phyloP scores from a whole-genome alignment of 768 basidiomycete species.

The Favolaschia claudopus region DNA sequence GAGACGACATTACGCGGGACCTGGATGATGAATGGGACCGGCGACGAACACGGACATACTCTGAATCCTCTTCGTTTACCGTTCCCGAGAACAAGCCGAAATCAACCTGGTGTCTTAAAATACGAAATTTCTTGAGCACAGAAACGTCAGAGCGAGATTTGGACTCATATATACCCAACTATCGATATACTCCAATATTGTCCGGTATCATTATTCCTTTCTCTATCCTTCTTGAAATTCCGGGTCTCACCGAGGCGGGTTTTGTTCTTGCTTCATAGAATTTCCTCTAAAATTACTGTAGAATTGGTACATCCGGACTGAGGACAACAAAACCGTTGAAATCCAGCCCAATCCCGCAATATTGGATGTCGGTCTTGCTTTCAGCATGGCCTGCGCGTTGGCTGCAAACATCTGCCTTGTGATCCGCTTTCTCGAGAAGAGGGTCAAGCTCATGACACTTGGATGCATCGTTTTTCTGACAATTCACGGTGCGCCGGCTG shows the following conservation, averaged over 20 bases:
- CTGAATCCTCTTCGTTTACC: conserved; percentile 19
- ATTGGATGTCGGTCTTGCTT: conserved; percentile 64
- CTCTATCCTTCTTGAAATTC: conserved; percentile 83
- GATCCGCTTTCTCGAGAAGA: conserved; percentile 74
- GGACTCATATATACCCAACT: conserved; percentile 56
- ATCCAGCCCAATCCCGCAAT: conserved; percentile 60
- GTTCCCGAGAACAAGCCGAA: neutral
- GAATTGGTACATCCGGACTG: conserved; percentile 73
- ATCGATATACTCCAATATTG: conserved; percentile 69
- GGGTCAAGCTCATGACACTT: conserved; percentile 68
- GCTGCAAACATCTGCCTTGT: conserved; percentile 75
- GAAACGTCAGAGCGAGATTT: conserved; percentile 33
- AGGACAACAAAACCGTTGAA: conserved; percentile 53
- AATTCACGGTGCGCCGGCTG: conserved; percentile 60
- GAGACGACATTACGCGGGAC: conserved; percentile 24
- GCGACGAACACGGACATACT: conserved; percentile 5
- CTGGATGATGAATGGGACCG: conserved; percentile 19
- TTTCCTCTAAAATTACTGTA: neutral
- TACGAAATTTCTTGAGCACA: conserved; percentile 28
- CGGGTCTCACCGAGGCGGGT: conserved; percentile 67
- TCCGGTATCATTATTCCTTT: conserved; percentile 78
- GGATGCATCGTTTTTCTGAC: conserved; percentile 70
- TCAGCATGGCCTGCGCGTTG: conserved; percentile 74
- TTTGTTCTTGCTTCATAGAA: neutral
- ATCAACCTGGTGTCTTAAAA: conserved; percentile 18